Evolutionary conservation across 2,329 filamentous ascomycete species (phyloP).

Genomic region (Curvularia hawaiiensis): DNA sequence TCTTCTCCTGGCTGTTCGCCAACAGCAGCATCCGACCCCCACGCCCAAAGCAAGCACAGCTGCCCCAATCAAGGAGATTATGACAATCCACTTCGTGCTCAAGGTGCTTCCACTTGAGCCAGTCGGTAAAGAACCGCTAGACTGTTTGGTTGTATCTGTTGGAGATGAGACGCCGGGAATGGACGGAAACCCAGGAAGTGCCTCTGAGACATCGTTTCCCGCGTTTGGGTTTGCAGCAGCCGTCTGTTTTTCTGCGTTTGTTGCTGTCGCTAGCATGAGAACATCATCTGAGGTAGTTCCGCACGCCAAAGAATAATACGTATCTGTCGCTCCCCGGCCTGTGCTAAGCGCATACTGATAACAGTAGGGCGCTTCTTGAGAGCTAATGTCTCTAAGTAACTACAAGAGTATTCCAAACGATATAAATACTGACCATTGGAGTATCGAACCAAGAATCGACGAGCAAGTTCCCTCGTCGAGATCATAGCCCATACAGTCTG

Average conservation of each 20-base stretch:
- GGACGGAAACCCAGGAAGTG: neutral
- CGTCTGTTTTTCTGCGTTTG: neutral
- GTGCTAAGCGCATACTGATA: slow-evolving; percentile 8
- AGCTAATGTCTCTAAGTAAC: neutral
- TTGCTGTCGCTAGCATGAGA: slow-evolving; percentile 7
- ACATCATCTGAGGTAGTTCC: slow-evolving; percentile 9
- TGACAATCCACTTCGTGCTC: slow-evolving; percentile 5
- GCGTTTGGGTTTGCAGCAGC: neutral
- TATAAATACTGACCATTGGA: slow-evolving; percentile 4
- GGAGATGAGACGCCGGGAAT: neutral
- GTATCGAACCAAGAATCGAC: slow-evolving; percentile 7
- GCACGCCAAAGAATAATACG: slow-evolving; percentile 8
- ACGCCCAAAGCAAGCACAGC: slow-evolving; percentile 1
- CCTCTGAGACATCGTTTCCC: neutral
- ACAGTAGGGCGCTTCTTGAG: slow-evolving; percentile 8
- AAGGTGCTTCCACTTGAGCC: neutral
- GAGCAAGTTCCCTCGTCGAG: slow-evolving; percentile 2
- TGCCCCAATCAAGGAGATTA: slow-evolving; percentile 5
- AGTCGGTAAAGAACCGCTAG: neutral
- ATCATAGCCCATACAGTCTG: slow-evolving; percentile 4
- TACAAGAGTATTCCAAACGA: too few species aligned
- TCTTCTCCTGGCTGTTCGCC: neutral
- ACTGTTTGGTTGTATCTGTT: neutral
- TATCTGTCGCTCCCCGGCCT: slow-evolving; percentile 1
- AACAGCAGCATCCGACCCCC: slow-evolving; percentile 1